Conservation (phyloP, 2,329 filamentous ascomycete species). For the Arthrobotrys sinensis region DNA sequence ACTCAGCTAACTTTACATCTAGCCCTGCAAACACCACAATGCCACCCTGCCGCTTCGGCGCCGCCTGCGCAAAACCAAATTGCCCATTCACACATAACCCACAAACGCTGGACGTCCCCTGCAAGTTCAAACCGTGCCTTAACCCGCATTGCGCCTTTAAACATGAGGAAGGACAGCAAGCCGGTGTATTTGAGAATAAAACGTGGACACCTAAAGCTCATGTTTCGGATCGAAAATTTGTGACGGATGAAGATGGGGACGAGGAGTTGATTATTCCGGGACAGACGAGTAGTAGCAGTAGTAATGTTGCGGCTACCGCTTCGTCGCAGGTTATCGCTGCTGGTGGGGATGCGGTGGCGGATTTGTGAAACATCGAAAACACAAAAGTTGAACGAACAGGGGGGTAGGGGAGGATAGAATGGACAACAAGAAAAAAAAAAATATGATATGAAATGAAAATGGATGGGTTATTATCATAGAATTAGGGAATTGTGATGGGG, state of each 20-base stretch:
- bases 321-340: conserved; percentile 49
- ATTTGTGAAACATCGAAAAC: conserved; percentile 24
- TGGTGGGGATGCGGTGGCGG: conserved; percentile 33
- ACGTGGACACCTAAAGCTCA: conserved; percentile 88
- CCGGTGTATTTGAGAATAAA: conserved; percentile 86
- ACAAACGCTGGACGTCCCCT: conserved; percentile 68
- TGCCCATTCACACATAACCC: conserved; percentile 94
- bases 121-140: conserved; percentile 91
- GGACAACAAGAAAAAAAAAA: conserved; percentile 10
- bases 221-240: conserved; percentile 90
- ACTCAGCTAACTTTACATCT: conserved; percentile 40
- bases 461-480: conserved; percentile 18
- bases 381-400: neutral
- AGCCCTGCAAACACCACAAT: conserved; percentile 74
- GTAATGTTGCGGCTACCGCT: conserved; percentile 28
- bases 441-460: conserved; percentile 15
- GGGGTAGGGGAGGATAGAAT: conserved; percentile 22
- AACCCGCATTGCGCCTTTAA: conserved; percentile 91
- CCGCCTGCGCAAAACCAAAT: conserved; percentile 82
- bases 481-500: conserved; percentile 15
- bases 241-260: conserved; percentile 75
- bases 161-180: conserved; percentile 89
- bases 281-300: conserved; percentile 61
- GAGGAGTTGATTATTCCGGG: conserved; percentile 82
- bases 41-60: conserved; percentile 91